Percentiles rank a stretch among this genome's conserved stretches.
Conservation (phyloP, 2,329 filamentous ascomycete species). For the Pezicula carpinea region DNA sequence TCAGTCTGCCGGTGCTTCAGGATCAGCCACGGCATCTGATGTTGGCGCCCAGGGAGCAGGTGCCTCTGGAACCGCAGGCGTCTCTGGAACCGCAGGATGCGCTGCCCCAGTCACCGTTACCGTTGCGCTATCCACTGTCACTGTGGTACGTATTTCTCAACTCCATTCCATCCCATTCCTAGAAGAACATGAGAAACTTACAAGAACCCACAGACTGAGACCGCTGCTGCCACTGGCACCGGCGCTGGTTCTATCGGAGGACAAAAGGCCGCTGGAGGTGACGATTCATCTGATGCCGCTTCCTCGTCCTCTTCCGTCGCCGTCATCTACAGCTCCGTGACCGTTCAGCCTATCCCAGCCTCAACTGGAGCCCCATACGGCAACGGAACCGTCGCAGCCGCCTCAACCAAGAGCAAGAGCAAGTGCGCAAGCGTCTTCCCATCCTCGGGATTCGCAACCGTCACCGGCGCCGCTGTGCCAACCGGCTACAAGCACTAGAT, state of each 20-base stretch:
- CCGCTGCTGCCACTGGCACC: conserved; percentile 6
- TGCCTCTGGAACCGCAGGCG: conserved; percentile 6
- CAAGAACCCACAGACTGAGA: conserved; percentile 9
- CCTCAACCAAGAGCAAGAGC: conserved; percentile 19
- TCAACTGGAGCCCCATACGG: conserved; percentile 15
- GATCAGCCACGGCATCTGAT: background rate
- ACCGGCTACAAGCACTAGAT: conserved; percentile 2
- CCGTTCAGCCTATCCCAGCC: conserved; percentile 21
- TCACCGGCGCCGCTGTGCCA: conserved; percentile 9
- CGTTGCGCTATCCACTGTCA: conserved; percentile 19
- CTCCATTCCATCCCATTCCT: background rate
- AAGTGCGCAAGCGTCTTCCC: conserved; percentile 21
- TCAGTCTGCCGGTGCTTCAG: background rate
- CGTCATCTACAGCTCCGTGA: conserved; percentile 18
- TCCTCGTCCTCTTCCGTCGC: conserved; percentile 1
- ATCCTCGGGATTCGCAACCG: conserved; percentile 21
- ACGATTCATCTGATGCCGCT: conserved; percentile 1
- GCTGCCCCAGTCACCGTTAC: conserved; percentile 27
- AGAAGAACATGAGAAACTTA: too few relatives aligned
- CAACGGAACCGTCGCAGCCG: conserved; percentile 17
- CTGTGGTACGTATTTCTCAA: conserved; percentile 19
- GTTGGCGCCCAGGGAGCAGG: background rate
- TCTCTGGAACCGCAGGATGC: conserved; percentile 10
- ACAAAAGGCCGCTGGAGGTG: conserved; percentile 2
- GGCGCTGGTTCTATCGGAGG: conserved; percentile 1